A percentile compares a stretch with the other conserved stretches of the same genome.
Evolutionary conservation across 2,329 filamentous ascomycete species (phyloP).

Genomic region (Xylariales sp.): DNA sequence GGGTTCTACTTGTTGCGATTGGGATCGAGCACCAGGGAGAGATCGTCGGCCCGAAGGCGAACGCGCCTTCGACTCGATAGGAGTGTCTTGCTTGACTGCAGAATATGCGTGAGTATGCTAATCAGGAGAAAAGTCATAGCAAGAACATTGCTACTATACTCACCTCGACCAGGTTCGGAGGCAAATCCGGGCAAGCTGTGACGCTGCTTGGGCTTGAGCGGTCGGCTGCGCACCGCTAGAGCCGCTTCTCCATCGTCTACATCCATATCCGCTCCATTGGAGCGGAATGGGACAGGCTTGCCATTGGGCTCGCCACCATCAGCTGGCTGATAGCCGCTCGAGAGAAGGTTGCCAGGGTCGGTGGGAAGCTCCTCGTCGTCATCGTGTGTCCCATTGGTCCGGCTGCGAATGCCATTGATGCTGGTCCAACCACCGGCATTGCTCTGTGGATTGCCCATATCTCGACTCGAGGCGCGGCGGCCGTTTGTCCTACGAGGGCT

Average conservation of each 20-base stretch:
- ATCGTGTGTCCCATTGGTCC: slow-evolving; percentile 11
- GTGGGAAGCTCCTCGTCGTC: slow-evolving; percentile 21
- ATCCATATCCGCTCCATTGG: slow-evolving; percentile 10
- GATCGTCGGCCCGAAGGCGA: slow-evolving; percentile 24
- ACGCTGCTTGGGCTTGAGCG: slow-evolving; percentile 21
- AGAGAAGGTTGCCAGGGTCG: slow-evolving; percentile 24
- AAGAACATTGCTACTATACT: no score
- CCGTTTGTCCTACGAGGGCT: slow-evolving; percentile 12
- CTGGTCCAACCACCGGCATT: slow-evolving; percentile 23
- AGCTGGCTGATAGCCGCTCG: slow-evolving; percentile 25
- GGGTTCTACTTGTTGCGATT: slow-evolving; percentile 16
- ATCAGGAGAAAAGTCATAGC: slow-evolving; percentile 13
- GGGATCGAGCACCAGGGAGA: slow-evolving; percentile 21
- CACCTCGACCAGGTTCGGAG: slow-evolving; percentile 1
- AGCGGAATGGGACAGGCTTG: slow-evolving; percentile 17
- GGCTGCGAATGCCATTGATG: slow-evolving; percentile 22
- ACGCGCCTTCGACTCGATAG: slow-evolving; percentile 17
- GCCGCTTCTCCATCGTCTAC: slow-evolving; percentile 9
- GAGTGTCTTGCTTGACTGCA: slow-evolving; percentile 13
- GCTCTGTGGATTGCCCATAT: slow-evolving; percentile 7
- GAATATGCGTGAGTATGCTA: background rate
- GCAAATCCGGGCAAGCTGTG: slow-evolving; percentile 23
- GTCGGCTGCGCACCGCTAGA: slow-evolving; percentile 9
- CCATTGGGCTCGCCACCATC: slow-evolving; percentile 19
- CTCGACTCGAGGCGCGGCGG: slow-evolving; percentile 9